Base-by-base conservation (phyloP, 352 stramenopile species). In the Plasmopara halstedii region DNA sequence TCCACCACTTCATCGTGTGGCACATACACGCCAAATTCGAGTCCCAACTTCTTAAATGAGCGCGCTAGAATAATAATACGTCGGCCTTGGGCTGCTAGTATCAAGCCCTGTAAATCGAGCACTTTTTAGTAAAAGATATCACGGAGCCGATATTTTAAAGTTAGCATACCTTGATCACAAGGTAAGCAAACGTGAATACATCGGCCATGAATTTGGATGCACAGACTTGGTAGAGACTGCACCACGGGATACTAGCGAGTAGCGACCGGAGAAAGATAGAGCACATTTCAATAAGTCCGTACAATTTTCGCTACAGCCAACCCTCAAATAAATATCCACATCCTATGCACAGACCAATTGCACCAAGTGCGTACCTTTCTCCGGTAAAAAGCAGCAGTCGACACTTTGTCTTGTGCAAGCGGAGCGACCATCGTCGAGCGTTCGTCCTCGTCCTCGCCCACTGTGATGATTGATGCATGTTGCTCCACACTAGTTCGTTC, bases 11-110 rank as follows among this genome's bases (percentile, higher is more conserved):
- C 79, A 3, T 81, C 76, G 1, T 63, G 62, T 0, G 67, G 53
- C 18, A 91, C 69, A 52, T 91, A 88, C 14, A 60, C 58, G 3
- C 73, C 79, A 35, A 83, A 85, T 31, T 91, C 76, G 6, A 91
- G 62, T 0, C 66, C 65, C 4, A 86, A 47, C 11, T 62, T 83
- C 17, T 86, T 43, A 40, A 87, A 80, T 0, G 72, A 84, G 4
- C 56, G 73, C 26, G 75, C 50, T 15, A 85, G 50, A 15, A 53
- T 42, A 5, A 80, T 62, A 17, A 89, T 71, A 17, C 55, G 60
- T 6, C 63, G 54, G 1, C 62, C 75, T 54, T 91, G 76, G 2
- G 60, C 63, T 1, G 67, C 72, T 4, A 86, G 60, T 38, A 85
- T 61, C 26, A 88, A 49, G 9, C 69, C 71, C 73, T 86, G 35